A percentile compares a stretch with the other conserved stretches of the same genome.
These are phyloP conservation scores for Theileria orientalis DNA, from an alignment of 169 alveolate species.

Conservation along the genomic window DNA sequence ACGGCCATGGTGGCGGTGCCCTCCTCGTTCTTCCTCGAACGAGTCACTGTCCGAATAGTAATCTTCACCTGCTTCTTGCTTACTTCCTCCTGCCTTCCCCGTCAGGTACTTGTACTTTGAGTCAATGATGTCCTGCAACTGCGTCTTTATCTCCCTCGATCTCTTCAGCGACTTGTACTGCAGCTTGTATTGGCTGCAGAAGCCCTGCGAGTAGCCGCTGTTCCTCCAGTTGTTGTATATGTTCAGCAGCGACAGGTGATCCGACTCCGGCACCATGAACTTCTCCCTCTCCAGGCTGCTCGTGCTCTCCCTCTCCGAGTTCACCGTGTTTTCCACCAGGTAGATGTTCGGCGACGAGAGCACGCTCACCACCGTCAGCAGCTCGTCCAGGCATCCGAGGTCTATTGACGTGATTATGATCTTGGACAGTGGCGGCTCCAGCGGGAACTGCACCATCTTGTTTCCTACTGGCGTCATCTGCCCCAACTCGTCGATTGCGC, in stretches of 20 bases:
- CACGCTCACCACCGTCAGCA: constrained; percentile 96
- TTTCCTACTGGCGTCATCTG: constrained; percentile 76
- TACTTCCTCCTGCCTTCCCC: constrained; percentile 44
- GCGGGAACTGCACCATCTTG: constrained; percentile 97
- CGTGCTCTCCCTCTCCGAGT: constrained; percentile 83
- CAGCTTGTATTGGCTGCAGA: constrained; percentile 70
- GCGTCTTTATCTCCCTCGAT: constrained; percentile 82
- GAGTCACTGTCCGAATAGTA: background rate
- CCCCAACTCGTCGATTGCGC: constrained; percentile 92
- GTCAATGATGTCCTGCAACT: constrained; percentile 88
- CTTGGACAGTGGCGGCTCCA: constrained; percentile 98
- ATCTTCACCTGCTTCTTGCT: constrained; percentile 25
- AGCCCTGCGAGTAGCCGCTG: constrained; percentile 74
- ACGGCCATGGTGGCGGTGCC: constrained; percentile 73
- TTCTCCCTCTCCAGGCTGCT: constrained; percentile 96
- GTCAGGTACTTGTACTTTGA: background rate
- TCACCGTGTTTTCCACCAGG: constrained; percentile 96
- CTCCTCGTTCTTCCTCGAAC: background rate
- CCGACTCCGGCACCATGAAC: constrained; percentile 98
- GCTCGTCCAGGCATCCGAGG: constrained; percentile 90
- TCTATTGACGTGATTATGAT: constrained; percentile 88
- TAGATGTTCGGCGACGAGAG: constrained; percentile 96
- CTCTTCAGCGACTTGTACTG: constrained; percentile 75
- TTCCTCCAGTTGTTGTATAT: constrained; percentile 97
- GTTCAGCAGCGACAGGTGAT: constrained; percentile 97